Conservation (phyloP, 1,139 yeast genomes). For the Pichia sp. region DNA sequence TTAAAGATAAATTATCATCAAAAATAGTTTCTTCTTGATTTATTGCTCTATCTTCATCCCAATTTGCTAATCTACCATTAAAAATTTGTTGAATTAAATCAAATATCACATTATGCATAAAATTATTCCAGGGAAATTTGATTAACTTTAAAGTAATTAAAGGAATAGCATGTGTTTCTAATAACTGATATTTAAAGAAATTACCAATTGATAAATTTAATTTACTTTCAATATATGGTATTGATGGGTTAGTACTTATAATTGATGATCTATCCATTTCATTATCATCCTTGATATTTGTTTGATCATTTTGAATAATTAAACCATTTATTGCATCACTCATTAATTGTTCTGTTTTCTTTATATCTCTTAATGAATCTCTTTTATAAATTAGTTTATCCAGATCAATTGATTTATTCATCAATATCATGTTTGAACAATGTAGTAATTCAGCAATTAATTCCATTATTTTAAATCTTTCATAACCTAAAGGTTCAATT, state of each 20-base stretch:
- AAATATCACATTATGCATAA: constrained; percentile 95
- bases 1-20: constrained; percentile 29
- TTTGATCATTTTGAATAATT: constrained; percentile 16
- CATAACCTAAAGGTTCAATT: constrained; percentile 89
- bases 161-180: constrained; percentile 27
- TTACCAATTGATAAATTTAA: constrained; percentile 29
- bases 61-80: constrained; percentile 51
- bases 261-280: too few species aligned
- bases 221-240: constrained; percentile 21
- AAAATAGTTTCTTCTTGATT: constrained; percentile 29
- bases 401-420: constrained; percentile 42
- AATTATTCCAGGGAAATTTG: constrained; percentile 92
- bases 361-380: constrained; percentile 27
- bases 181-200: constrained; percentile 50
- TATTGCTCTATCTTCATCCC: constrained; percentile 30
- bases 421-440: constrained; percentile 91
- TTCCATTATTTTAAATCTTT: constrained; percentile 90
- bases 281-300: constrained; percentile 15
- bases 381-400: constrained; percentile 27
- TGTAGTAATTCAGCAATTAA: constrained; percentile 89
- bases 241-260: background rate
- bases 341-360: constrained; percentile 27
- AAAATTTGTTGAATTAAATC: constrained; percentile 95
- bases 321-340: constrained; percentile 30
- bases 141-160: constrained; percentile 26